Base-by-base conservation (phyloP, 2,329 filamentous ascomycete species). In the Pseudogymnoascus verrucosus region DNA sequence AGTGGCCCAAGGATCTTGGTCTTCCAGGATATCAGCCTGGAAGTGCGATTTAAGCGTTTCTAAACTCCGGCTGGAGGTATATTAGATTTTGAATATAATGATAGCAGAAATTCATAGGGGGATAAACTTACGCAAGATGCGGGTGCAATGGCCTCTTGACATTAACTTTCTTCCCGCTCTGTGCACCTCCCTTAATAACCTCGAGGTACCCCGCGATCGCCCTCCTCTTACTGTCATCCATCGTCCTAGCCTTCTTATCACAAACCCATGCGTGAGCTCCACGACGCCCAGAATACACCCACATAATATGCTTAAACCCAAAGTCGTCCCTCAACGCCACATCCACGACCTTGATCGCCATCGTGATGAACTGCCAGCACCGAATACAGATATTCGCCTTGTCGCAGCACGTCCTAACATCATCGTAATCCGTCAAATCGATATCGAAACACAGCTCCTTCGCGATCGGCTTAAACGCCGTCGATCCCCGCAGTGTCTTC, bases 371-470 rank as follows among this genome's bases (percentile, higher is more conserved):
- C 60, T 89, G 83, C 95, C 95, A 99, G 78, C 95, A 99, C 74
- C 93, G 95, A 68, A 81, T 82, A 75, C 95, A 99, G 68, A 99
- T 98, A 69, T 90, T 96, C 7, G 93, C 91, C 74, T 93, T 93
- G 71, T 88, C 87, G 75, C 95, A 99, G 78, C 95, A 99, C 28
- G 93, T 97, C 69, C 95, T 88, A 68, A 99, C 90, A 68, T 96
- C 91, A 74, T 99, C 95, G 77, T 99, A 99, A 78, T 98, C 95
- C 63, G 95, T 98, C 84, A 99, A 84, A 84, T 99, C 95, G 71
- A 99, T 98, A 88, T 99, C 95, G 76, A 99, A 98, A 70, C 96
- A 96, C 40, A 99, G 80, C 75, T 99, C 95, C 75, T 99, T 99
- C 63, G 90, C 84, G 34, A 97, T 76, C 0, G 95, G 93, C 67